Evolutionary conservation across 1,284 basidiomycete species (phyloP).

Genomic region (Tilletia horrida): DNA sequence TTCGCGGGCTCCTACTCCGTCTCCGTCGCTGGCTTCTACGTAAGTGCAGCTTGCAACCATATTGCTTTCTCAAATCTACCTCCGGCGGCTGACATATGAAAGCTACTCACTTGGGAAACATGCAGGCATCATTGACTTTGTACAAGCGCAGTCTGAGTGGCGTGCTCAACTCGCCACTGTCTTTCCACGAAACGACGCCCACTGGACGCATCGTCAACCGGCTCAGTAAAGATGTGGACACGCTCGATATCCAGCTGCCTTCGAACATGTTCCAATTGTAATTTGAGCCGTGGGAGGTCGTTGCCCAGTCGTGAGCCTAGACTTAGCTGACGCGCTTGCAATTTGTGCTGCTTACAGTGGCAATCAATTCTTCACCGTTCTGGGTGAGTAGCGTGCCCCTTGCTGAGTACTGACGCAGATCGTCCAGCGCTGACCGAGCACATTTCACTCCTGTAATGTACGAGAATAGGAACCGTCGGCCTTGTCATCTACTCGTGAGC

Average conservation of each 20-base stretch:
- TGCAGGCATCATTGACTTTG: constrained; percentile 20
- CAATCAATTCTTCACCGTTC: constrained; percentile 6
- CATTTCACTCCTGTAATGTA: too few relatives aligned
- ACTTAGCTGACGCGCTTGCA: background rate
- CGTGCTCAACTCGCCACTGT: constrained; percentile 33
- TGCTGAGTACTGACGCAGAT: background rate
- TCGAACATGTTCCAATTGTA: constrained; percentile 12
- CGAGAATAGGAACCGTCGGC: constrained; percentile 67
- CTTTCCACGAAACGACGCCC: constrained; percentile 40
- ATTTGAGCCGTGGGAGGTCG: background rate
- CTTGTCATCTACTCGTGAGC: constrained; percentile 69
- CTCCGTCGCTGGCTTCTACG: constrained; percentile 32
- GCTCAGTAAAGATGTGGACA: constrained; percentile 50
- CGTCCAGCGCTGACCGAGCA: constrained; percentile 65
- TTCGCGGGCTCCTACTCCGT: constrained; percentile 11
- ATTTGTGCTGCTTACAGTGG: background rate
- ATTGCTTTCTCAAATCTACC: too few relatives aligned
- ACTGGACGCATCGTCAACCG: constrained; percentile 37
- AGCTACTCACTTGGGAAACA: background rate
- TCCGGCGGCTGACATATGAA: too few relatives aligned
- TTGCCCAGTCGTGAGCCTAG: too few relatives aligned
- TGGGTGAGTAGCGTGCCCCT: background rate
- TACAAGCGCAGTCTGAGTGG: constrained; percentile 27
- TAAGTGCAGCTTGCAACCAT: constrained; percentile 27
- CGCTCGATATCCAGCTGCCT: constrained; percentile 30